Evolutionary conservation across 2,329 filamentous ascomycete genomes (phyloP).

Genomic region (Alternaria novae-zelandiae): DNA sequence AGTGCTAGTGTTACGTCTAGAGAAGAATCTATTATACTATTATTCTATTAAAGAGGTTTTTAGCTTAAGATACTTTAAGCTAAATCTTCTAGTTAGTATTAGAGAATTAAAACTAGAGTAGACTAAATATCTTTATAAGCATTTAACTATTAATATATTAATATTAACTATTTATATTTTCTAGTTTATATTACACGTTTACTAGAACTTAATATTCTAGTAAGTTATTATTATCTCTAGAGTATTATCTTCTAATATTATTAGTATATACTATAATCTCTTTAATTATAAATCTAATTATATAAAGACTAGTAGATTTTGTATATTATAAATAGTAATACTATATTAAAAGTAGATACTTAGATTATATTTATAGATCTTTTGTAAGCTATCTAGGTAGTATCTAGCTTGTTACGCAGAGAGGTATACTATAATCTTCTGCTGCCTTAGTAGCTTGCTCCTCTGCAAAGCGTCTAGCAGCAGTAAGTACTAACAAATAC

Average conservation of each 20-base stretch:
- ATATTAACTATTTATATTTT: neutral
- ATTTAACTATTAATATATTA: neutral
- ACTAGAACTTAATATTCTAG: neutral
- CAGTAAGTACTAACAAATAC: neutral
- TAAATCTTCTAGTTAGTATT: too few species aligned
- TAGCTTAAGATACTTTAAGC: too few species aligned
- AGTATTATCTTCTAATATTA: neutral
- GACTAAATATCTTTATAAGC: too few species aligned
- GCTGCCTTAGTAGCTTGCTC: neutral
- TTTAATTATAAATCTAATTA: neutral
- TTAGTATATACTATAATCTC: neutral
- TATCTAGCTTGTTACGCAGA: neutral
- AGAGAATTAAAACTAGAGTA: too few species aligned
- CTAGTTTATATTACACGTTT: neutral
- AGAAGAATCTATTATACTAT: too few species aligned
- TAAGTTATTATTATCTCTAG: neutral
- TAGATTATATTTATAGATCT: neutral
- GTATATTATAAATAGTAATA: neutral
- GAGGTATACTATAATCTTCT: neutral
- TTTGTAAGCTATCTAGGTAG: neutral
- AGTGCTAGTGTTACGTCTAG: neutral
- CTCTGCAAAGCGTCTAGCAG: neutral
- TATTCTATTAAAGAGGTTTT: too few species aligned
- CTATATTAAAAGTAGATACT: neutral
- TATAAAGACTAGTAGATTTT: too few species aligned